Conservation (phyloP, 164 flowering plant species). For the Sextonia rubra region DNA sequence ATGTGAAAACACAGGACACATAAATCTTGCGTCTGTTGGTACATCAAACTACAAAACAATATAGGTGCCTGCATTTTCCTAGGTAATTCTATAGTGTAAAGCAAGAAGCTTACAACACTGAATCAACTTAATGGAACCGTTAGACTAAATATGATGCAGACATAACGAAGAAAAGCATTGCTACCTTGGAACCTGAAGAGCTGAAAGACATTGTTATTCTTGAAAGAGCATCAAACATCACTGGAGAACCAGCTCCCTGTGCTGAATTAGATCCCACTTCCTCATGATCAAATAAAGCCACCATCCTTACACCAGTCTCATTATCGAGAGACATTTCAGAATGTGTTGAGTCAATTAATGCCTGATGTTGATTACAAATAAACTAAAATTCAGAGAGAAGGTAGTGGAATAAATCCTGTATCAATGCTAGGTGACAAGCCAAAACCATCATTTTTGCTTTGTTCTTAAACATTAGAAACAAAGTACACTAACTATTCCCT, state of each 20-base stretch:
- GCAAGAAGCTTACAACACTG: too few relatives aligned
- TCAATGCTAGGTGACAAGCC: not conserved
- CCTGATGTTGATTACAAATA: constrained; percentile 28
- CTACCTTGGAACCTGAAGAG: constrained; percentile 59
- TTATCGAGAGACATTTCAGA: constrained; percentile 54
- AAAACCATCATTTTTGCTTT: not conserved
- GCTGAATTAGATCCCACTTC: constrained; percentile 77
- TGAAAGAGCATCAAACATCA: constrained; percentile 80
- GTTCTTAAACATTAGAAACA: not conserved
- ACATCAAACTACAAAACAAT: too few relatives aligned
- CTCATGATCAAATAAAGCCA: constrained; percentile 71
- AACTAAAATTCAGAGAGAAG: not conserved
- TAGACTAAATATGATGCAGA: too few relatives aligned
- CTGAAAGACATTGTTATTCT: constrained; percentile 66
- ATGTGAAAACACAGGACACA: too few relatives aligned
- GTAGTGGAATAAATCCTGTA: not conserved
- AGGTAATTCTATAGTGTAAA: too few relatives aligned
- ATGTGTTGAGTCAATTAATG: constrained; percentile 53
- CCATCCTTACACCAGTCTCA: constrained; percentile 82
- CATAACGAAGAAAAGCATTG: not conserved
- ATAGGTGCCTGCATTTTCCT: too few relatives aligned
- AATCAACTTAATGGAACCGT: too few relatives aligned
- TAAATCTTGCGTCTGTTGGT: too few relatives aligned
- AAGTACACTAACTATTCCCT: not conserved
- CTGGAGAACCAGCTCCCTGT: constrained; percentile 99